Base-by-base conservation (phyloP, 768 basidiomycete species). In the Mycena haematopus region DNA sequence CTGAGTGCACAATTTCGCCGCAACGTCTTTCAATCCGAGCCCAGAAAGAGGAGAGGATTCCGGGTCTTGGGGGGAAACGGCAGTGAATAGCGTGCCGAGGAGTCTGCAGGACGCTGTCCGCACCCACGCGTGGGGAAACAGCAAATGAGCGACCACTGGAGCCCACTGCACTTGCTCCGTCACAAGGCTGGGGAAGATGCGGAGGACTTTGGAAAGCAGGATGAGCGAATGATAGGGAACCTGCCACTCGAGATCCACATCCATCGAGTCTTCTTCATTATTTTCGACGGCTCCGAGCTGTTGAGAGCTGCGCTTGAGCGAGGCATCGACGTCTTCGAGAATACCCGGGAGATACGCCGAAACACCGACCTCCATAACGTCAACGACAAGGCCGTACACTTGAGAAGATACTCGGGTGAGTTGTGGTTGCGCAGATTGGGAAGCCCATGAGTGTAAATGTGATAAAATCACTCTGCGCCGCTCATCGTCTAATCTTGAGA, bases 71-170 rank as follows among this genome's bases (percentile, higher is more conserved):
- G 33, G 74, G 33, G 84, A 83, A 14, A 83, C 71, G 3, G 83
- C 80, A 6, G 82, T 74, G 72, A 91, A 95, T 6, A 95, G 76
- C 22, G 82, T 69, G 19, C 93, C 93, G 3, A 97, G 73, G 14
- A 95, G 79, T 58, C 93, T 83, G 61, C 89, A 89, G 1, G 95
- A 82, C 0, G 89, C 90, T 6, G 86, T 87, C 44, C 96, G 89
- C 0, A 97, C 95, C 96, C 96, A 98, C 5, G 93, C 86, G 73
- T 99, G 97, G 6, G 96, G 95, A 77, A 90, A 98, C 2, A 91
- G 79, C 3, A 98, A 84, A 68, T 91, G 88, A 0, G 78, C 68
- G 24, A 85, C 78, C 44, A 97, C 80, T 1, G 79, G 70, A 11
- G 76, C 68, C 95, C 95, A 96, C 1, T 80, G 72, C 0, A 92